Base-by-base conservation (phyloP, 257 asterid genomes). In the Solanum lycopersicoides region DNA sequence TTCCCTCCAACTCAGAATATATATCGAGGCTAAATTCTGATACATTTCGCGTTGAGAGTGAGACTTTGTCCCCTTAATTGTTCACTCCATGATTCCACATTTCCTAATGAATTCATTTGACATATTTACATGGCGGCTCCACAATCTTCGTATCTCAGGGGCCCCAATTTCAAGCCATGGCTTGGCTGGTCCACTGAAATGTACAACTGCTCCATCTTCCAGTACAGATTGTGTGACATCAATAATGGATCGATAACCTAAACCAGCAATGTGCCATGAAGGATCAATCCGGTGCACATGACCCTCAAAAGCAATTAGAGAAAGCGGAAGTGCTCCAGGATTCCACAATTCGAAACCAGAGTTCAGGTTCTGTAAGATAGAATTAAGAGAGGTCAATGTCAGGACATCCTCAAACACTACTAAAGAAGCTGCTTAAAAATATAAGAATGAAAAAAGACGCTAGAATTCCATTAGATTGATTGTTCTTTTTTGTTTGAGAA, bases 121-220 rank as follows among this genome's bases (percentile, higher is more conserved):
- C 86, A 90, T 79, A 92, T 96, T 93, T 89, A 96, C 89, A 90
- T 96, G 95, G 89, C 88, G 89, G 87, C 82, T 88, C 99, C 99
- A 96, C 83, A 95, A 86, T 41, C 91, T 85, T 79, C 93, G 91
- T 87, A 93, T 88, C 92, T 90, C 93, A 21, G 95, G 87, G 88
- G 90, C 86, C 39, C 91, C 94, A 7, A 95, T 92, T 87, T 91
- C 98, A 30, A 95, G 95, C 99, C 99, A 96, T 14, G 99, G 99
- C 92, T 96, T 96, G 53, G 97, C 99, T 12, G 99, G 96, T 79
- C 99, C 99, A 30, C 97, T 96, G 88, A 93, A 96, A 90, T 96
- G 99, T 88, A 94, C 79, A n/a, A 95, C 97, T 2, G 93, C 95
- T 77, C 96, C 97, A 53, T 90, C 86, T 87, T 89, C 91, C 83